phyloP scores from a whole-genome alignment of 352 stramenopile species.

The Phytophthora brassicae region DNA sequence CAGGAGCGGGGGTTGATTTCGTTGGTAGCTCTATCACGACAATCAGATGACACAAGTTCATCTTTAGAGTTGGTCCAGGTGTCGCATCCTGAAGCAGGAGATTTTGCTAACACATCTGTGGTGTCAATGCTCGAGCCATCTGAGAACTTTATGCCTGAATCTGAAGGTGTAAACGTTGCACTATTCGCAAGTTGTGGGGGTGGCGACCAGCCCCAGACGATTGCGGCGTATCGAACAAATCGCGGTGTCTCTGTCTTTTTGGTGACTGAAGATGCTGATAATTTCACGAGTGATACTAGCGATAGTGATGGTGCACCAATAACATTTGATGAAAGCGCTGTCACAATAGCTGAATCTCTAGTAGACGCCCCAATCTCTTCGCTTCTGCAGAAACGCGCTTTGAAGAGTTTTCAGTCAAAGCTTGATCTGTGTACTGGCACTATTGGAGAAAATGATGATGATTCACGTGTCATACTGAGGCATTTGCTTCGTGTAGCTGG shows the following conservation, averaged over 20 bases:
- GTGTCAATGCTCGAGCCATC: constrained; percentile 1
- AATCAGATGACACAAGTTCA: background rate
- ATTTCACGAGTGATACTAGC: background rate
- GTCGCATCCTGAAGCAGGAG: background rate
- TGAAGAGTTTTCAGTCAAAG: constrained; percentile 15
- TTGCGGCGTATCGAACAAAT: constrained; percentile 14
- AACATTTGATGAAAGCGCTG: background rate
- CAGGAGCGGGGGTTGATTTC: background rate
- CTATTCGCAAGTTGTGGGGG: background rate
- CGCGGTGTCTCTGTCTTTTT: constrained; percentile 10
- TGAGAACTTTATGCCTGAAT: background rate
- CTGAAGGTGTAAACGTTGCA: background rate
- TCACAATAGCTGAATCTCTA: constrained; percentile 20
- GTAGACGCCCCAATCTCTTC: constrained; percentile 6
- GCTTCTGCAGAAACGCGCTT: background rate
- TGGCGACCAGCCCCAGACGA: background rate
- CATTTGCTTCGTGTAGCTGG: constrained; percentile 18
- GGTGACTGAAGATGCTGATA: background rate
- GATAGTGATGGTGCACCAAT: background rate
- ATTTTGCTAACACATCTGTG: background rate
- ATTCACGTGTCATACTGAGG: constrained; percentile 20
- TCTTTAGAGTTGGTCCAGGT: constrained; percentile 17
- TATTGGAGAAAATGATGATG: constrained; percentile 32
- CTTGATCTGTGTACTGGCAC: constrained; percentile 7
- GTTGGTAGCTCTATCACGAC: constrained; percentile 13